Base-by-base conservation (phyloP, 306 rosid species). In the Quercus engelmannii region DNA sequence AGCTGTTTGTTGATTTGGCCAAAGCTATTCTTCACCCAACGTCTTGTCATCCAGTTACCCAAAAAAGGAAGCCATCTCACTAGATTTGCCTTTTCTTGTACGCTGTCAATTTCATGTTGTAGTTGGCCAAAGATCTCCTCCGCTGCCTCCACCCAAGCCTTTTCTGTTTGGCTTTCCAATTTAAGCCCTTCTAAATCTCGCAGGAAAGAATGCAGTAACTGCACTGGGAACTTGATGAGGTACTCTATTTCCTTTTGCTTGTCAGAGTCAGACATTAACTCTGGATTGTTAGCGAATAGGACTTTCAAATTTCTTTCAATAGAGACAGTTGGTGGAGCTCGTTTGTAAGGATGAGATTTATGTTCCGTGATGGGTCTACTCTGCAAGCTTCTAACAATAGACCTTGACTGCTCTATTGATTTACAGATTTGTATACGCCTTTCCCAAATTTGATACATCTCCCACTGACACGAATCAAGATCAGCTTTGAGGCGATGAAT, bases 151-250 rank as follows among this genome's bases (percentile, higher is more conserved):
- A 41, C 75, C 90, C 88, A 84, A 46, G 33, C 23, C 28, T 55
- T 64, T 57, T 81, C 84, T 5, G 84, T 79, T 76, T 78, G 58
- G 17, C 84, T 79, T 71, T 79, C 79, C 30, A 84, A 52, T 26
- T 5, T 77, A 68, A 81, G 77, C 58, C 70, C 74, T 55, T 31
- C 7, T 51, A 84, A 55, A 12, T 84, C 84, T 18, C 73, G 69
- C 54, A 82, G 18, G 43, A 87, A 84, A 30, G 79, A 77, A 52
- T 69, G 65, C 41, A 84, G 56, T 9, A 74, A 63, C 62, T 58
- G 51, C 69, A 87, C 57, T 41, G 12, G 52, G 52, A 82, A 64
- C 25, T 69, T 49, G 35, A 73, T 55, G 3, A 63, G 73, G 52
- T 46, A 46, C 14, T 46, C 71, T 25, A 31, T 65, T 61, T 73